Evolutionary conservation across 2,329 filamentous ascomycete genomes (phyloP), one percentile per base, ranked within the genome.

Genomic region (Curvularia lunata): DNA sequence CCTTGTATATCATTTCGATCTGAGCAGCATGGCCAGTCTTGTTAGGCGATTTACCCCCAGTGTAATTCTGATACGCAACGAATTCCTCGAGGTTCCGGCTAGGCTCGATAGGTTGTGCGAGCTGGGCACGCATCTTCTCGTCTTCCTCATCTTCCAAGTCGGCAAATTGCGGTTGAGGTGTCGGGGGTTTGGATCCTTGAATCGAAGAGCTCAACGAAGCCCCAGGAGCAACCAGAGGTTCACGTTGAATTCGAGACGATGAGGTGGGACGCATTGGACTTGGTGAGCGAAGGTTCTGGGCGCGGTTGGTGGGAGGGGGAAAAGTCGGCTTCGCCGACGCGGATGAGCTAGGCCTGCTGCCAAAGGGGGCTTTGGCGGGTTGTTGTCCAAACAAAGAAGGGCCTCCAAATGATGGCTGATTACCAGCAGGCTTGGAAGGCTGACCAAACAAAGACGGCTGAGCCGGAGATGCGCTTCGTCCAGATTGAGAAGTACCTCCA

Each of bases 31-130:
- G 69, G 8, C 80, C 82, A 30, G 73, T 68, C 59, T 78, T 82
- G 23, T 67, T 74, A 6, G 72, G 66, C 4, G 70, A 71, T 27
- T 62, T 59, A 34, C 77, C 77, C 5, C 66, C 77, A 10, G 65
- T 63, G 55, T 82, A 83, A 47, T 82, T 80, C 47, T 81, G 77
- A 51, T 82, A 80, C 4, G 80, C 88, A 50, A 91, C 83, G 67
- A 92, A 92, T 48, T 88, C 85, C 57, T 90, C 85, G 34, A 92
- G 75, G 7, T 82, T 81, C 51, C 85, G 80, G 4, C 84, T 88
- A n/a, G 86, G 85, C 65, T 86, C 79, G 19, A 89, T 78, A 8
- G 85, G 81, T n/a, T 83, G 84, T 6, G 79, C 79, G 34, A 93
- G 81, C 28, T 89, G 80, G 60, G 81, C 81, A 56, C 90, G 86